Evolutionary conservation across 192 early-diverging fungal species (phyloP).

Genomic region (Umbelopsis ramanniana): DNA sequence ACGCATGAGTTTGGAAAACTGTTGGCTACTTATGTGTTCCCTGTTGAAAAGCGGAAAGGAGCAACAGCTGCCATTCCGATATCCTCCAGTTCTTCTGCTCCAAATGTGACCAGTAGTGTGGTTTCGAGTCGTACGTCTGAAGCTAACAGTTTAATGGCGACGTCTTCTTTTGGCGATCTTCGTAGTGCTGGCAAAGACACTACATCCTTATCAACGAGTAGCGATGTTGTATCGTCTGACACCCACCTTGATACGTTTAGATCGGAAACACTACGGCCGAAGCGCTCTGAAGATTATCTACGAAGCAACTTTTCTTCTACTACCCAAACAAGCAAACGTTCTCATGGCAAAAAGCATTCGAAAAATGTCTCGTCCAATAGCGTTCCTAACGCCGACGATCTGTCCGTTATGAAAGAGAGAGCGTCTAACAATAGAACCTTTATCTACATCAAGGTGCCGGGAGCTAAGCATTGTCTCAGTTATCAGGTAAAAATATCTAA

Average conservation of each 20-base stretch:
- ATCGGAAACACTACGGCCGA: not conserved
- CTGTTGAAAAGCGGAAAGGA: slow-evolving; percentile 49
- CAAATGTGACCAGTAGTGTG: not conserved
- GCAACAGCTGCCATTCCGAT: not conserved
- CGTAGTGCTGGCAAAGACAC: not conserved
- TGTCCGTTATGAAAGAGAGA: slow-evolving; percentile 84
- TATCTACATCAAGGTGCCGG: slow-evolving; percentile 89
- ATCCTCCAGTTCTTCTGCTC: slow-evolving; percentile 2
- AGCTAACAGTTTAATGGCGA: not conserved
- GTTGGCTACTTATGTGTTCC: slow-evolving; percentile 83
- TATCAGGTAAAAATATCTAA: slow-evolving; percentile 65
- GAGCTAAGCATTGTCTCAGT: slow-evolving; percentile 78
- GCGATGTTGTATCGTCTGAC: not conserved
- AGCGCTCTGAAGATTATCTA: slow-evolving; percentile 5
- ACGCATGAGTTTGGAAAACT: slow-evolving; percentile 86
- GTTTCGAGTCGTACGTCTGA: not conserved
- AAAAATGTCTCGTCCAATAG: not conserved
- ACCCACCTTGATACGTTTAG: not conserved
- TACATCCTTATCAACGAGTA: not conserved
- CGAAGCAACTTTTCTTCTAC: not conserved
- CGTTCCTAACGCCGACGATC: slow-evolving; percentile 48
- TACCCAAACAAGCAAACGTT: not conserved
- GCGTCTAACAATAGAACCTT: slow-evolving; percentile 88
- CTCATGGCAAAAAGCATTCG: not conserved
- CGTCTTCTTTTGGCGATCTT: not conserved